Percentiles rank a stretch among this genome's conserved stretches.
Evolutionary conservation across 2,329 filamentous ascomycete species (phyloP).

Genomic region (Colletotrichum sp.): DNA sequence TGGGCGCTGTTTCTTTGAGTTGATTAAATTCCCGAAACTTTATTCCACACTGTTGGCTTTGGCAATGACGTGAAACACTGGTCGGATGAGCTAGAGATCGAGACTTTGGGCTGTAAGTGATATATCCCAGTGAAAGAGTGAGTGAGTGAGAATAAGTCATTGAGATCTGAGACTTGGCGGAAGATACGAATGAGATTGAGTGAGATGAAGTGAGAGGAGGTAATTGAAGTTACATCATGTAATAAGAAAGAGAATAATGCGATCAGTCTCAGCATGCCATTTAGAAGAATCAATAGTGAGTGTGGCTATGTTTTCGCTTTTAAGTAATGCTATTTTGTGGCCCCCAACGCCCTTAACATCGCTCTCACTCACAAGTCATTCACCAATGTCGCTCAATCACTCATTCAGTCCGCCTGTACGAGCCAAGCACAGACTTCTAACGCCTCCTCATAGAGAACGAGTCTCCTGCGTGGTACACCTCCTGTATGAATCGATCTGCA

Average conservation of each 20-base stretch:
- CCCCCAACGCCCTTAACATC: background rate
- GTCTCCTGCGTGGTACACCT: conserved; percentile 31
- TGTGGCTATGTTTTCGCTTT: background rate
- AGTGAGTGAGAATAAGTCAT: background rate
- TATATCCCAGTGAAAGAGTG: background rate
- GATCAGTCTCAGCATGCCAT: background rate
- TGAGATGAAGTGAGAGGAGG: background rate
- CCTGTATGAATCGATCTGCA: conserved; percentile 45
- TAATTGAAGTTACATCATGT: background rate
- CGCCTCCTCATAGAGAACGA: background rate
- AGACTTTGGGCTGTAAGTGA: background rate
- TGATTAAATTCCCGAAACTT: background rate
- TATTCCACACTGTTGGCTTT: background rate
- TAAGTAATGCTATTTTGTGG: background rate
- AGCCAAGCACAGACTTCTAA: background rate
- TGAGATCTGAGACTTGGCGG: background rate
- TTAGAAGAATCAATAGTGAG: background rate
- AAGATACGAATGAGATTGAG: background rate
- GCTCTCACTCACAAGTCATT: background rate
- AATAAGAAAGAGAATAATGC: background rate
- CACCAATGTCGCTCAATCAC: background rate
- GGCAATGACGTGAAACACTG: background rate
- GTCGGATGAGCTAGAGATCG: background rate
- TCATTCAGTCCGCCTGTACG: background rate
- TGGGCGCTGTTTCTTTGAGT: background rate